Conservation (phyloP, 2,329 filamentous ascomycete species). For the Penicillium sp. region DNA sequence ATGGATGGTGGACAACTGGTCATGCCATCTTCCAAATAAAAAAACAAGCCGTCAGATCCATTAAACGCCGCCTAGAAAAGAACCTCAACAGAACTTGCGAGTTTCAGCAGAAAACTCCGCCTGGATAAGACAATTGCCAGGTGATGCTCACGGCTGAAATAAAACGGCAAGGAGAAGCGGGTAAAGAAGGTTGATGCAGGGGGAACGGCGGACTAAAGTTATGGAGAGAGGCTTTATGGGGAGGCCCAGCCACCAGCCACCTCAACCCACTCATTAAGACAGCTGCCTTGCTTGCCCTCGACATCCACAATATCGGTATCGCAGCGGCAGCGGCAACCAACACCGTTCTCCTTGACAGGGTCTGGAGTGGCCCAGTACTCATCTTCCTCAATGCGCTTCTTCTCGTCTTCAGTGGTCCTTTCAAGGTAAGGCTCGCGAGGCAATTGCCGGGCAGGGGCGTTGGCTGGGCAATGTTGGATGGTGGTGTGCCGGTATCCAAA, state of each 20-base stretch:
- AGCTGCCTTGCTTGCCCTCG: conserved; percentile 96
- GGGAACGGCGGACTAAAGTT: conserved; percentile 26
- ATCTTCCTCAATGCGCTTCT: conserved; percentile 87
- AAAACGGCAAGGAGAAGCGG: conserved; percentile 38
- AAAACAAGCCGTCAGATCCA: conserved; percentile 45
- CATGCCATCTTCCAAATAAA: conserved; percentile 42
- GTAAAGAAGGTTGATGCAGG: conserved; percentile 40
- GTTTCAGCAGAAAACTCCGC: conserved; percentile 42
- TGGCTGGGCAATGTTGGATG: conserved; percentile 97
- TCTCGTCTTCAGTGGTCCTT: conserved; percentile 78
- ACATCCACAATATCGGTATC: conserved; percentile 98
- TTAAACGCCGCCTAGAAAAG: conserved; percentile 46
- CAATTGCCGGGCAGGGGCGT: conserved; percentile 87
- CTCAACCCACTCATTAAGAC: conserved; percentile 94
- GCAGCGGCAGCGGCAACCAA: conserved; percentile 94
- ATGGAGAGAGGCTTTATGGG: conserved; percentile 48
- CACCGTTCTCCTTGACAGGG: conserved; percentile 88
- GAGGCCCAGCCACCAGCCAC: conserved; percentile 91
- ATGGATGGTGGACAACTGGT: conserved; percentile 40
- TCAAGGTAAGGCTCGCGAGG: conserved; percentile 81
- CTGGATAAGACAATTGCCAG: conserved; percentile 33
- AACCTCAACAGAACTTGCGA: conserved; percentile 42
- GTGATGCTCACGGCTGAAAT: conserved; percentile 43
- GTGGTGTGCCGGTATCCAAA: conserved; percentile 98
- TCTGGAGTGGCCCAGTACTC: conserved; percentile 94